These are phyloP conservation scores for Exophiala sideris DNA, from an alignment of 2,329 filamentous ascomycete genomes.

Conservation along the genomic window DNA sequence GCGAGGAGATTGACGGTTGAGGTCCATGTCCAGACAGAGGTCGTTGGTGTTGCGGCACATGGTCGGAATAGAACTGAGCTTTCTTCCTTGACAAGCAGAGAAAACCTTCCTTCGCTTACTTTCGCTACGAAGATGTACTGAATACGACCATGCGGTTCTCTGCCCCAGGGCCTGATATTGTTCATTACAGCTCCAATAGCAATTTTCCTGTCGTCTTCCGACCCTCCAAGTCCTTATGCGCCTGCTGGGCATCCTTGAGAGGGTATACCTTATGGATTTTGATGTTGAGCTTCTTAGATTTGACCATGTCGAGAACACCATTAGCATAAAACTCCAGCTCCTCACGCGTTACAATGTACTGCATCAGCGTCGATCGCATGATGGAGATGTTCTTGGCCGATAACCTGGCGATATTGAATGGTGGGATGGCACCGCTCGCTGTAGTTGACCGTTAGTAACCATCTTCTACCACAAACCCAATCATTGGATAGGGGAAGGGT, in stretches of 20 bases:
- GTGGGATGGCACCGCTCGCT: conserved; percentile 65
- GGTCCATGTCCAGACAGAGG: no score
- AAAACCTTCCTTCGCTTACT: background rate
- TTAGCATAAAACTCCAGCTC: conserved; percentile 68
- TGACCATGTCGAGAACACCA: conserved; percentile 71
- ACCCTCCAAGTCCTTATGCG: conserved; percentile 76
- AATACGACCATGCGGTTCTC: background rate
- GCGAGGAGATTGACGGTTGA: no score
- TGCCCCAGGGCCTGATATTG: background rate
- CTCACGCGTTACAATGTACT: conserved; percentile 66
- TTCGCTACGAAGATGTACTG: background rate
- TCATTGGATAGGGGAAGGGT: background rate
- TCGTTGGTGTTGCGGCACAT: no score
- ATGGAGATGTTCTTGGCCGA: conserved; percentile 73
- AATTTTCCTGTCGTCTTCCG: conserved; percentile 82
- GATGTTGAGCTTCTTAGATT: conserved; percentile 66
- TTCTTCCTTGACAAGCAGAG: no score
- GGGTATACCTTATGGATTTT: conserved; percentile 74
- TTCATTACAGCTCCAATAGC: conserved; percentile 60
- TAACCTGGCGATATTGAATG: conserved; percentile 59
- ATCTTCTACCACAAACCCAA: no score
- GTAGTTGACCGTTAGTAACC: background rate
- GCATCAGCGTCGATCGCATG: conserved; percentile 68
- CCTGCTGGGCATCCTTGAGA: conserved; percentile 66
- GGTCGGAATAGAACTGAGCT: no score